phyloP scores from a whole-genome alignment of 2,329 filamentous ascomycete species.

The Sporothrix pseudoabietina region DNA sequence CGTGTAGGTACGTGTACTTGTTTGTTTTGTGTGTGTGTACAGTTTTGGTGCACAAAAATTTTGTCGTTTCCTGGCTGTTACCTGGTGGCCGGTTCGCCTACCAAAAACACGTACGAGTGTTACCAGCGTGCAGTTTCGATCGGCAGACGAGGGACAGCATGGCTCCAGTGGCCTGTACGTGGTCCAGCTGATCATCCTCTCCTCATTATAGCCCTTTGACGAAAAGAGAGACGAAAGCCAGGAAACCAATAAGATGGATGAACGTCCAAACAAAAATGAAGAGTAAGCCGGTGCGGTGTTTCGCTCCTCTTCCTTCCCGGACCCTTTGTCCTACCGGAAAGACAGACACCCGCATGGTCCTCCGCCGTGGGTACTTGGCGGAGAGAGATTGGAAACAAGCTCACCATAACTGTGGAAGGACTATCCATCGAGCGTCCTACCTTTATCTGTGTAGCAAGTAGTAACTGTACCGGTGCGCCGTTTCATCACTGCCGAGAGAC shows the following conservation, averaged over 20 bases:
- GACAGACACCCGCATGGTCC: not conserved
- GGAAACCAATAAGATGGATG: not conserved
- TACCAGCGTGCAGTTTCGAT: not conserved
- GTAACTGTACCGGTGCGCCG: not conserved
- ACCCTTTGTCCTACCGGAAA: not conserved
- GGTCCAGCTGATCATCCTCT: slow-evolving; percentile 8
- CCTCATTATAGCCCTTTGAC: not conserved
- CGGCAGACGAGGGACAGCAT: not conserved
- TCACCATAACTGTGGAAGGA: not conserved
- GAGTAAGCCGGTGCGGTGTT: not conserved
- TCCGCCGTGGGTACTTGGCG: not conserved
- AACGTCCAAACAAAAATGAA: not conserved
- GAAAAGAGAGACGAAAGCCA: not conserved
- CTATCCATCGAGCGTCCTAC: not conserved
- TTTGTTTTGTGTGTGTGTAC: not conserved
- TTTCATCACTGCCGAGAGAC: not conserved
- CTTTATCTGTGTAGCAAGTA: not conserved
- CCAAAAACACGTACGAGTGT: not conserved
- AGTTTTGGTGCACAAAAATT: too few relatives aligned
- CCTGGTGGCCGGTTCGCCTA: not conserved
- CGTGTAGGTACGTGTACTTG: not conserved
- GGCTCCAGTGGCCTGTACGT: not conserved
- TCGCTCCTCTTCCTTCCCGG: not conserved
- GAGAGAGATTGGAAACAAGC: not conserved
- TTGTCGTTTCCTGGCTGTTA: not conserved